phyloP scores from a whole-genome alignment of 495 filamentous ascomycete species.

The Daldinia bambusicola region DNA sequence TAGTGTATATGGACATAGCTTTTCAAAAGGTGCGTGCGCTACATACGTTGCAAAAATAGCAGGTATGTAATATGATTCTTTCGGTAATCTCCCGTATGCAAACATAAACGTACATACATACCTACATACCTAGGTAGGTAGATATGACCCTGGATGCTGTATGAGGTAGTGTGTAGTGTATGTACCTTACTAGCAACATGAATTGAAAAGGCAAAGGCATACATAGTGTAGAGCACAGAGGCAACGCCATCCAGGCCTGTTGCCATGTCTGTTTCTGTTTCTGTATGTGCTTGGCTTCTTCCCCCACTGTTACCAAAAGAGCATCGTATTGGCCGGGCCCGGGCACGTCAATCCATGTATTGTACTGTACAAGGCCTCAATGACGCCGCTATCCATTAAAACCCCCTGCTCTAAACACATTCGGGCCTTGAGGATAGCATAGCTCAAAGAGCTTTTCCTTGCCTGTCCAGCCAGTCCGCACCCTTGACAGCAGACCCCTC shows the following conservation, averaged over 20 bases:
- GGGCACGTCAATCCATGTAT: slow-evolving; percentile 41
- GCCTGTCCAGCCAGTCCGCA: slow-evolving; percentile 13
- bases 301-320: slow-evolving; percentile 37
- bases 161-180: slow-evolving; percentile 16
- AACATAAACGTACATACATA: slow-evolving; percentile 11
- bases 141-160: slow-evolving; percentile 3
- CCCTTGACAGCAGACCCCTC: slow-evolving; percentile 28
- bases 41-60: slow-evolving; percentile 18
- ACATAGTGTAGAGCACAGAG: not conserved
- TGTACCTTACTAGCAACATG: not conserved
- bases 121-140: not conserved
- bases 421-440: slow-evolving; percentile 32
- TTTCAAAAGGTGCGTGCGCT: slow-evolving; percentile 13
- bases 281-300: slow-evolving; percentile 20
- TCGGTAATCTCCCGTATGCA: slow-evolving; percentile 36
- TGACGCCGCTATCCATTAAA: slow-evolving; percentile 38
- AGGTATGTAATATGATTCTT: slow-evolving; percentile 11
- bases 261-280: slow-evolving; percentile 9
- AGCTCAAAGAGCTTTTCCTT: slow-evolving; percentile 26
- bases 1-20: not conserved
- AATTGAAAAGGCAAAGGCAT: not conserved
- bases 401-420: slow-evolving; percentile 31
- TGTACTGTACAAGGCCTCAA: slow-evolving; percentile 33
- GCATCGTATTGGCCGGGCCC: slow-evolving; percentile 38
- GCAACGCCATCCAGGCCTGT: slow-evolving; percentile 30